Evolutionary conservation across 192 early-diverging fungal species (phyloP), one percentile per base, ranked within the genome.

Genomic region (Backusella macrospora): DNA sequence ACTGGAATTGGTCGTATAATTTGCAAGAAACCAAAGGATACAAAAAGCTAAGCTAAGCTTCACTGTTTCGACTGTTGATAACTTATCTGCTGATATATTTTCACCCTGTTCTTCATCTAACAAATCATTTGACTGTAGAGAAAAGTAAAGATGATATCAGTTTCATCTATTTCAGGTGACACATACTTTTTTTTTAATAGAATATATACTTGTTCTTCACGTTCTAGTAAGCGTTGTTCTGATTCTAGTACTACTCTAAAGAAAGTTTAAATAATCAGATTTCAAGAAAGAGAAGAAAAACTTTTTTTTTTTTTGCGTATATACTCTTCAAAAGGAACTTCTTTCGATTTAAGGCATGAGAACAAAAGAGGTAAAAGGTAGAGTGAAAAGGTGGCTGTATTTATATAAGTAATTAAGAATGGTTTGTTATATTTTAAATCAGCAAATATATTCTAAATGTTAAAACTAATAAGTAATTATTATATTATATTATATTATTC

Each of bases 11-110:
- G 86, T 90, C 3, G 86, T 79, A 80, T 88, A 87, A 75, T 93
- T 93, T 68, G 92, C 93, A 34, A 78, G 46, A 84, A 95, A 95
- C 93, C 93, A 95, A 63, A 93, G 78, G 12, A 91, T 77, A 76
- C 92, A 92, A 73, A 95, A 95, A 0, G 75, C 76, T 37, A 90
- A 73, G 1, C 91, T 88, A 46, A 92, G 82, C 70, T 84, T 73
- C 0, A 88, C 88, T 14, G 87, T 87, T 80, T 91, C 75, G 13
- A 65, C 71, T 26, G 49, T 39, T 13, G 76, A 49, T 18, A 79
- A 40, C 29, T 73, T 68, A 15, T 68, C 67, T 47, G 42, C 12
- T 59, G 52, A 21, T 59, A 26, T 21, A 10, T 2, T 34, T 34
- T 34, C 29, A 34, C 29, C 29, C 2, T 26, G 21, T 1, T 59